Base-by-base conservation (phyloP, 116 monocot species). In the Trichopus zeylanicus region DNA sequence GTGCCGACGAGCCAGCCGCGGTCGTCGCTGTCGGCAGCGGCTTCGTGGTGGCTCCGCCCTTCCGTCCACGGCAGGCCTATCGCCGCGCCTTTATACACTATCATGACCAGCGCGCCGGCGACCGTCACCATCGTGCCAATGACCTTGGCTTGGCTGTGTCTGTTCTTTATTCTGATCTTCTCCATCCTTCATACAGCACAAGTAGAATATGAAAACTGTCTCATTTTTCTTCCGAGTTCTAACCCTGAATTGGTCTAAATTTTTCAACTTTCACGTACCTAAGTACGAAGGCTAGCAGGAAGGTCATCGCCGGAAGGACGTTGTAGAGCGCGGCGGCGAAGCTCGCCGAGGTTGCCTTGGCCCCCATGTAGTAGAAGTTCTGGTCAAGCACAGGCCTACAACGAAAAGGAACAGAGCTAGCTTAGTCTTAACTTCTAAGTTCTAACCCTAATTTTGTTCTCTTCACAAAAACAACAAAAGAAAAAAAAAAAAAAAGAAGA, bases 361-460 rank as follows among this genome's bases (percentile, higher is more conserved):
- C 60, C 0, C 92, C 92, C 78, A 81, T 67, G 64, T 81, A 88
- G 67, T 92, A 92, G 23, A 92, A 70, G 66, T 88, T 92, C 51
- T 88, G 88, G 60, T 88, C 92, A 39, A 92, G 81, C 22, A 88
- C 92, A 4, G 88, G 88, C 51, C 92, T 92, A 68, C 22, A 61
- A 19, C 0, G 13, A 53, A 27, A 27, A 51, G 7, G 24, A 20
- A 51, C 5, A 51, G 1, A 18, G n/a, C n/a, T 29, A 13, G 18
- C 11, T 29, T 29, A 2, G 18, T 12, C 12, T 29, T 29, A 29
- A 29, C 18, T 56, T 12, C 12, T 29, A 0, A 56, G 6, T 15
- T 56, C n/a, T 56, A n/a, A n/a, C n/a, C n/a, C n/a, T n/a, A n/a
- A n/a, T n/a, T n/a, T n/a, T n/a, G n/a, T n/a, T n/a, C n/a, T n/a